A percentile compares a stretch with the other conserved stretches of the same genome.
Evolutionary conservation across 768 basidiomycete species (phyloP).

Genomic region (Hericium erinaceus): DNA sequence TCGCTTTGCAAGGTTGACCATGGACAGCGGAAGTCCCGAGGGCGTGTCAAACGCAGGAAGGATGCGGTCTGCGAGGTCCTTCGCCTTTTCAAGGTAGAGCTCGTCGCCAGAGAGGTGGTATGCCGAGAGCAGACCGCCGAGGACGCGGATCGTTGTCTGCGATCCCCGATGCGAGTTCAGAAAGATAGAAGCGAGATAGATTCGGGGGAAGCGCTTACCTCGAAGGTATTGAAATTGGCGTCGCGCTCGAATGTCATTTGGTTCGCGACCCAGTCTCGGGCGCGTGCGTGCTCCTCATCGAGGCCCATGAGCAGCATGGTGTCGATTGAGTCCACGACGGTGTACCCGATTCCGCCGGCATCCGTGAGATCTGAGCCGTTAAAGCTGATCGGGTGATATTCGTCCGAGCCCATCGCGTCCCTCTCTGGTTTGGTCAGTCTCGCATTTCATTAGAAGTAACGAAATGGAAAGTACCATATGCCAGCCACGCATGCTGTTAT

Average conservation of each 20-base stretch:
- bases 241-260: constrained; percentile 70
- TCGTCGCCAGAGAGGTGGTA: constrained; percentile 68
- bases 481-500: constrained; percentile 71
- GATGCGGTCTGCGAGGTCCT: constrained; percentile 81
- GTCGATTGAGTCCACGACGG: constrained; percentile 82
- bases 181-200: neutral
- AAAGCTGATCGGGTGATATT: constrained; percentile 79
- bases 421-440: constrained; percentile 42
- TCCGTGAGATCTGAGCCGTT: constrained; percentile 69
- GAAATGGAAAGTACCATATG: constrained; percentile 54
- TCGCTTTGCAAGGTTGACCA: constrained; percentile 59
- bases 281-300: constrained; percentile 65
- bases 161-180: neutral
- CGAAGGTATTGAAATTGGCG: constrained; percentile 80
- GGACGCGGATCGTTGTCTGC: constrained; percentile 85
- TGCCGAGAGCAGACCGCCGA: constrained; percentile 85
- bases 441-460: constrained; percentile 4
- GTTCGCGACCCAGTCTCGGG: constrained; percentile 66
- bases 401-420: constrained; percentile 87
- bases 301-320: constrained; percentile 83
- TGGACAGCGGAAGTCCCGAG: constrained; percentile 72
- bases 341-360: constrained; percentile 79
- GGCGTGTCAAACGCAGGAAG: constrained; percentile 76
- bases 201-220: constrained; percentile 42
- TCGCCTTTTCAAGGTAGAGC: constrained; percentile 66